Evolutionary conservation across 176 grass and related monocot genomes (phyloP), one percentile per base, ranked within the genome.

Genomic region (Triticum dicoccoides): DNA sequence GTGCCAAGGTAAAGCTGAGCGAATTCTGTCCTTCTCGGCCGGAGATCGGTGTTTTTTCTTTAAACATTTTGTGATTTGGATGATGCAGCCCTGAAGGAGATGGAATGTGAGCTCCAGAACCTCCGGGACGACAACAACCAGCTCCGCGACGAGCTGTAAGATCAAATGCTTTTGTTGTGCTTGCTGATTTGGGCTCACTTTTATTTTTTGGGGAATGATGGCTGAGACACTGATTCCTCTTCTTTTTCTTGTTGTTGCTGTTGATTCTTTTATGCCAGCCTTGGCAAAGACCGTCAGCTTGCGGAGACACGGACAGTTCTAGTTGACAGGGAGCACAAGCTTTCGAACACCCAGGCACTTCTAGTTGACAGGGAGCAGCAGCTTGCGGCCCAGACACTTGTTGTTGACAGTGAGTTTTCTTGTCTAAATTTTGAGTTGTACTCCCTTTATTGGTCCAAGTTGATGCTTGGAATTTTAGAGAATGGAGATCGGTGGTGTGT

Each of bases 91-190:
- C 5, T 70, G 30, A 85, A 79, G 62, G 86, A 70, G 27, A 82
- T 80, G 80, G 21, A 85, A 32, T 25, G 49, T 37, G 86, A 87
- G 23, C 78, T 89, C 38, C 45, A 89, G 47, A 90, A 81, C 45
- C 81, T 89, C 47, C 45, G 88, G 47, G 83, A 81, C 37, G 59
- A 90, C 21, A 95, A 87, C 21, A 81, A 89, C 64, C 69, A 67
- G 56, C 88, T 95, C 30, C 54, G 38, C 4, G 65, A 79, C 5
- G 54, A 87, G 38, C 78, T 90, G 93, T 95, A 92, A 95, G 88
- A 87, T 37, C 5, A 2, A 4, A 64, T n/a, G 14, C 61, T 74
- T 79, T 39, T 64, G n/a, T 77, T 35, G 29, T 7, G 64, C 61
- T 12, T 66, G 27, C 45, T 45, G 56, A 18, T 68, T 77, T 82